Conservation (phyloP, 148 eudicot genomes). For the Mesembryanthemum crystallinum region DNA sequence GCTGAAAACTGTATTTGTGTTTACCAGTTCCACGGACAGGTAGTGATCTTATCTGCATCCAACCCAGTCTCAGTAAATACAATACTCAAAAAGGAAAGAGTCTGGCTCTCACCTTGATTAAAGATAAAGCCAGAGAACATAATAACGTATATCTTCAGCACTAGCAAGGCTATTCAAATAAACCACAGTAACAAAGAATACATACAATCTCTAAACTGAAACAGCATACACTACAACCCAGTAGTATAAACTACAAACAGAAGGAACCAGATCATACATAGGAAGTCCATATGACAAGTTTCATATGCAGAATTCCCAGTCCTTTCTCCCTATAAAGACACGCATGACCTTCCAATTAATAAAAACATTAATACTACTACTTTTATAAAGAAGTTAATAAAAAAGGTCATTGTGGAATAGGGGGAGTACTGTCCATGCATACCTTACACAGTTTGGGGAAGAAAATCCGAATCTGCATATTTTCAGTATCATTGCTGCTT, state of each 20-base stretch:
- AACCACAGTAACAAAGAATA: not conserved
- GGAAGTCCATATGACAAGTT: too few relatives aligned
- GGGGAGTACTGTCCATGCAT: not conserved
- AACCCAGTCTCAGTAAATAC: constrained; percentile 12
- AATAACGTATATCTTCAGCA: not conserved
- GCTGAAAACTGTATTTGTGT: constrained; percentile 98
- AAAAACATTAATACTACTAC: not conserved
- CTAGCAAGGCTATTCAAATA: not conserved
- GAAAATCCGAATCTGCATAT: constrained; percentile 55
- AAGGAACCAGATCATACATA: not conserved
- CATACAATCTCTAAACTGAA: not conserved
- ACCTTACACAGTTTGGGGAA: constrained; percentile 87
- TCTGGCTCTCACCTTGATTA: not conserved
- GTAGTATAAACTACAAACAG: not conserved
- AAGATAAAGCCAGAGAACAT: not conserved
- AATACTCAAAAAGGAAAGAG: constrained; percentile 2
- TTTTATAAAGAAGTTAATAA: not conserved
- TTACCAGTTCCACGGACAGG: constrained; percentile 83
- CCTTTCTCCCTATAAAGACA: too few relatives aligned
- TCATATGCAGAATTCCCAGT: too few relatives aligned
- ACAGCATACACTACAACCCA: not conserved
- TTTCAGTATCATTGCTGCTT: constrained; percentile 38
- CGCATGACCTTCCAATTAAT: not conserved
- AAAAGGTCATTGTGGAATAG: not conserved
- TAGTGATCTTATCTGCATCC: constrained; percentile 59